These are phyloP conservation scores for Paraconiothyrium brasiliense DNA, from an alignment of 2,329 filamentous ascomycete genomes.

Conservation along the genomic window DNA sequence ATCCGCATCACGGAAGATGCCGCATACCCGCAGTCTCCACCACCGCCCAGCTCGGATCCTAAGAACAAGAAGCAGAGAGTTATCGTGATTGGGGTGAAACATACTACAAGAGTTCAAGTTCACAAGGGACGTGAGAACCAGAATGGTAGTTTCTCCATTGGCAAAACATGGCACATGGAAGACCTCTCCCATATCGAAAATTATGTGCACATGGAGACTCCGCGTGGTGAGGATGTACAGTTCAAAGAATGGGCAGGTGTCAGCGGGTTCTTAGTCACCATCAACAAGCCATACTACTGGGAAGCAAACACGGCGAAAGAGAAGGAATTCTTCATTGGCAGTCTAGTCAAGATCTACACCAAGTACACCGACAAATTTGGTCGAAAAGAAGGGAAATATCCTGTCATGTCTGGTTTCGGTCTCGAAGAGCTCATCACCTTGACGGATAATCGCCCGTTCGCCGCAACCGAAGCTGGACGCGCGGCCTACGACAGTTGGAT, in stretches of 20 bases:
- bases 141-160: conserved; percentile 94
- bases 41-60: conserved; percentile 78
- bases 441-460: conserved; percentile 60
- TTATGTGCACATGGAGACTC: conserved; percentile 71
- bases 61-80: conserved; percentile 86
- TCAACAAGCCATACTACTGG: conserved; percentile 98
- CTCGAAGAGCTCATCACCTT: conserved; percentile 79
- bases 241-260: conserved; percentile 80
- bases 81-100: conserved; percentile 92
- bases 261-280: conserved; percentile 84
- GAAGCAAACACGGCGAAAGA: conserved; percentile 92
- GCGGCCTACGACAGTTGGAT: conserved; percentile 24
- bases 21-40: conserved; percentile 80
- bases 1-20: conserved; percentile 90
- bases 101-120: conserved; percentile 90
- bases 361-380: conserved; percentile 76
- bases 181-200: conserved; percentile 86
- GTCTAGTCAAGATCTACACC: conserved; percentile 92
- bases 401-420: conserved; percentile 84
- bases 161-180: conserved; percentile 97
- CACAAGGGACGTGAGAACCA: conserved; percentile 97
- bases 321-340: conserved; percentile 98
- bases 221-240: conserved; percentile 67
- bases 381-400: conserved; percentile 72
- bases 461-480: conserved; percentile 41